phyloP scores from a whole-genome alignment of 768 basidiomycete species.

The Pleurotus citrinopileatus region DNA sequence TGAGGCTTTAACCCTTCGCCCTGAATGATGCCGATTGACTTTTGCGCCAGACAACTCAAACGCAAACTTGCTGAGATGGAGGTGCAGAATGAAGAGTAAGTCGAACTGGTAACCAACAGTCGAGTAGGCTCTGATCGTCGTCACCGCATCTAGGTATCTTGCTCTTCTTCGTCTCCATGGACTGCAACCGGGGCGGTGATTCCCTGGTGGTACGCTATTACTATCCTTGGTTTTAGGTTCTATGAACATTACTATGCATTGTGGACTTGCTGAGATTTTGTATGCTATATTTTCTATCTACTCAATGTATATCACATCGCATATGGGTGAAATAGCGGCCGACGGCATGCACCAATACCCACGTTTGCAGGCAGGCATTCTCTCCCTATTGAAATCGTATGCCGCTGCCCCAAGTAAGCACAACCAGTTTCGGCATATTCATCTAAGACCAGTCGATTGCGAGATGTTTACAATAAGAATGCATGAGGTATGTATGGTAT shows the following conservation, averaged over 20 bases:
- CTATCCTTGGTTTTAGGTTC: background rate
- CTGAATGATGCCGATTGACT: conserved; percentile 8
- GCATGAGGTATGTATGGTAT: background rate
- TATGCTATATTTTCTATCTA: conserved; percentile 9
- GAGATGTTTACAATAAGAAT: background rate
- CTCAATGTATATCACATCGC: conserved; percentile 11
- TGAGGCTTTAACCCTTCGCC: conserved; percentile 34
- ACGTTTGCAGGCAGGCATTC: background rate
- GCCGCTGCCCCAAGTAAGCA: background rate
- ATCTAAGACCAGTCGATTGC: background rate
- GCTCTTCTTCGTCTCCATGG: conserved; percentile 52
- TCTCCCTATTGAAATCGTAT: background rate
- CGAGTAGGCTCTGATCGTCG: background rate
- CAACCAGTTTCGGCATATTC: background rate
- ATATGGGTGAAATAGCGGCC: background rate
- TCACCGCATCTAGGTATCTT: conserved; percentile 52
- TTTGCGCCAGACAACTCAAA: conserved; percentile 55
- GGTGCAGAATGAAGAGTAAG: conserved; percentile 79
- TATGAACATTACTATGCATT: background rate
- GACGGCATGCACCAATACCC: background rate
- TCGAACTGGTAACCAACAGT: conserved; percentile 11
- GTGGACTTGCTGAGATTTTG: background rate
- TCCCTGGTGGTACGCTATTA: background rate
- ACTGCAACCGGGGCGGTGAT: conserved; percentile 31
- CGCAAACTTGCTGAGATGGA: conserved; percentile 68